These are phyloP conservation scores for Apiospora arundinis DNA, from an alignment of 2,329 filamentous ascomycete genomes.

Conservation along the genomic window DNA sequence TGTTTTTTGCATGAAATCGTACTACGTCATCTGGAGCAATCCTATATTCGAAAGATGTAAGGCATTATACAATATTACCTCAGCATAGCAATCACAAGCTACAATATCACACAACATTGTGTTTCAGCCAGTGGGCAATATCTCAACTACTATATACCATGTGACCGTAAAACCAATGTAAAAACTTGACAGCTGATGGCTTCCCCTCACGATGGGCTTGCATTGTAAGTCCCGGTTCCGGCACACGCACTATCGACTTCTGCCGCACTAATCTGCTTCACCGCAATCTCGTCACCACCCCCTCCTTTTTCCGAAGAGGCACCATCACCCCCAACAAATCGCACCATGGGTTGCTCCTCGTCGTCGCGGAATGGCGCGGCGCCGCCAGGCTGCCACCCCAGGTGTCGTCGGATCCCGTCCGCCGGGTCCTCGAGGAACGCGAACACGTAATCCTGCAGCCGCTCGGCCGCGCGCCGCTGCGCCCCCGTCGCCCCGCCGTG, in stretches of 20 bases:
- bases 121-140: background rate
- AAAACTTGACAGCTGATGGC: background rate
- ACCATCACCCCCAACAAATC: slow-evolving; percentile 23
- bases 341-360: slow-evolving; percentile 9
- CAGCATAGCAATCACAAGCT: slow-evolving; percentile 7
- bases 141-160: background rate
- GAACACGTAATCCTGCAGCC: slow-evolving; percentile 38
- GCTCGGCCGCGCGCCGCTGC: slow-evolving; percentile 32
- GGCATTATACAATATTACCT: slow-evolving; percentile 2
- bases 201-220: background rate
- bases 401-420: slow-evolving; percentile 27
- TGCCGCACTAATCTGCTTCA: slow-evolving; percentile 33
- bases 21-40: slow-evolving; percentile 16
- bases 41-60: background rate
- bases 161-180: background rate
- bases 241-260: slow-evolving; percentile 36
- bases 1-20: background rate
- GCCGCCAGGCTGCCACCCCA: slow-evolving; percentile 13
- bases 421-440: slow-evolving; percentile 37
- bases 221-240: background rate
- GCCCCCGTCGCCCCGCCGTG: slow-evolving; percentile 32
- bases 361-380: background rate
- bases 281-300: slow-evolving; percentile 32
- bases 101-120: background rate
- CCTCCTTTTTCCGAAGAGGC: slow-evolving; percentile 26